Conservation (phyloP, 495 filamentous ascomycete genomes). For the Hypoxylon cercidicola region DNA sequence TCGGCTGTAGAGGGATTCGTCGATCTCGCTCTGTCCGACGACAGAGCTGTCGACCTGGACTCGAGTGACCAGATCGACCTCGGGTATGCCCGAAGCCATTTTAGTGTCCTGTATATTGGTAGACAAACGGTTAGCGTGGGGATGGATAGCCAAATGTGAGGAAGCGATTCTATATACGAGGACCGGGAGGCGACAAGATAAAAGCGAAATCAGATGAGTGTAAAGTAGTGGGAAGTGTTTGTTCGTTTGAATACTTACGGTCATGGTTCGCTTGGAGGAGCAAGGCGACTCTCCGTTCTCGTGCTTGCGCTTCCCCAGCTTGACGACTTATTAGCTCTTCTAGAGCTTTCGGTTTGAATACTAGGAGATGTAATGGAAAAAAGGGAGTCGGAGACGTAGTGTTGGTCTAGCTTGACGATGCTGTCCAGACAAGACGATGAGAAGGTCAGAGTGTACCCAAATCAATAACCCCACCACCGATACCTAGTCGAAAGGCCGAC, state of each 20-base stretch:
- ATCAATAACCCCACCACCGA: slow-evolving; percentile 34
- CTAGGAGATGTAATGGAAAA: slow-evolving; percentile 7
- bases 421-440: slow-evolving; percentile 3
- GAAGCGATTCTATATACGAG: not conserved
- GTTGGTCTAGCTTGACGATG: not conserved
- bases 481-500: slow-evolving; percentile 27
- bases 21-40: slow-evolving; percentile 73
- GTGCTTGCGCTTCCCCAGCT: slow-evolving; percentile 85
- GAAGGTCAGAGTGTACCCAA: slow-evolving; percentile 30
- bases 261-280: slow-evolving; percentile 85
- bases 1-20: slow-evolving; percentile 96
- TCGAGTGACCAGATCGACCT: slow-evolving; percentile 72
- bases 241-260: slow-evolving; percentile 64
- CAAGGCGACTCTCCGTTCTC: slow-evolving; percentile 77
- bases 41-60: slow-evolving; percentile 84
- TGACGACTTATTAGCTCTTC: slow-evolving; percentile 41
- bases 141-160: not conserved
- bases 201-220: slow-evolving; percentile 5
- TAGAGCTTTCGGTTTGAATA: slow-evolving; percentile 23
- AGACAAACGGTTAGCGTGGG: slow-evolving; percentile 25
- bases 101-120: slow-evolving; percentile 49
- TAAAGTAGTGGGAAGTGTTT: not conserved
- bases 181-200: not conserved
- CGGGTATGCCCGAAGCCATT: slow-evolving; percentile 52
- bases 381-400: not conserved